Conservation (phyloP, 441 rosid genomes). For the Iberis amara region DNA sequence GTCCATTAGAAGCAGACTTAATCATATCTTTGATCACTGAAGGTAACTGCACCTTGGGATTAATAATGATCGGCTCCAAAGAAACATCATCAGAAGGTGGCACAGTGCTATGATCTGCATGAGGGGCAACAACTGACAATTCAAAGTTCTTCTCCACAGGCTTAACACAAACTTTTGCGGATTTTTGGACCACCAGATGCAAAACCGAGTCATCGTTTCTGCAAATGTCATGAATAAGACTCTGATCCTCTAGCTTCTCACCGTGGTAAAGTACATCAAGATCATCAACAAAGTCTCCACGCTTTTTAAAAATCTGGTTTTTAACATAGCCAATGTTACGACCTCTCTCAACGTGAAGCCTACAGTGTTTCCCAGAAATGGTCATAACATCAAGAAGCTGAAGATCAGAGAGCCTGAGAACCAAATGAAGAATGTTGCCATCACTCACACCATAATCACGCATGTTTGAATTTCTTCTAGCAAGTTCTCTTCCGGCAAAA, state of each 20-base stretch:
- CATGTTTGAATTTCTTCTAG: constrained; percentile 61
- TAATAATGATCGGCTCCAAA: constrained; percentile 51
- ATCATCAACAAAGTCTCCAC: constrained; percentile 43
- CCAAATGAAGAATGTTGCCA: constrained; percentile 74
- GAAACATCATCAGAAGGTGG: constrained; percentile 32
- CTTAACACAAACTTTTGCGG: constrained; percentile 54
- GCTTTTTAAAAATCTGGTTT: constrained; percentile 57
- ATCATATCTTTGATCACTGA: constrained; percentile 43
- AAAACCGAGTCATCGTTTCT: constrained; percentile 49
- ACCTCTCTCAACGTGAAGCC: constrained; percentile 56
- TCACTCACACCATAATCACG: constrained; percentile 68
- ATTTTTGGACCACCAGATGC: constrained; percentile 51
- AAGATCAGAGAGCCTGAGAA: constrained; percentile 67
- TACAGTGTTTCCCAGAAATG: constrained; percentile 48
- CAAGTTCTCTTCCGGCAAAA: constrained; percentile 65
- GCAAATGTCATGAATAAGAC: constrained; percentile 56
- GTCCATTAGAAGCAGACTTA: constrained; percentile 47
- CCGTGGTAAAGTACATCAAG: constrained; percentile 70
- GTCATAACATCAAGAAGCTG: constrained; percentile 67
- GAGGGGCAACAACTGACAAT: constrained; percentile 53
- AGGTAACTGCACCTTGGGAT: constrained; percentile 43
- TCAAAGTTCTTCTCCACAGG: constrained; percentile 67
- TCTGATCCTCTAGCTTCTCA: constrained; percentile 57
- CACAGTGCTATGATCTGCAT: constrained; percentile 23
- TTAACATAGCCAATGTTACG: constrained; percentile 72